These are phyloP conservation scores for Simmondsia chinensis DNA, from an alignment of 148 eudicot genomes.

Conservation along the genomic window DNA sequence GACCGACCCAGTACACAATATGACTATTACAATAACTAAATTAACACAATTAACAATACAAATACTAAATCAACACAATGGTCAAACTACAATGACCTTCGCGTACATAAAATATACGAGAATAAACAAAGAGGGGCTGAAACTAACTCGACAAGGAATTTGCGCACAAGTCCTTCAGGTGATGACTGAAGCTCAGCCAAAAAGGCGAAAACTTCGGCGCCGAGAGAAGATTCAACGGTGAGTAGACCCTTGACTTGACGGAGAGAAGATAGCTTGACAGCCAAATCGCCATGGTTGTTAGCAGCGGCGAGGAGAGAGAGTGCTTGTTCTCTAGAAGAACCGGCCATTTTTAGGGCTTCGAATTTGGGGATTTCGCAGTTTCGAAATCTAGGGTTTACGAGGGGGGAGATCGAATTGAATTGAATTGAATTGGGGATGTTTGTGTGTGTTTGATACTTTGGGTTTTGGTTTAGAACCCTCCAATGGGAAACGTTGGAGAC, in stretches of 20 bases:
- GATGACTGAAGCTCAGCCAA: conserved; percentile 61
- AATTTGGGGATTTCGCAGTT: neutral
- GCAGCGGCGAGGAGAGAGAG: conserved; percentile 68
- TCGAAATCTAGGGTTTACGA: neutral
- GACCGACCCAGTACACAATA: no score
- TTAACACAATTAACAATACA: neutral
- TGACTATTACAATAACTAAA: no score
- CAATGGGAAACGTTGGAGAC: no score
- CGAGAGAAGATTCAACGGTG: conserved; percentile 25
- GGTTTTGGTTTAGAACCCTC: no score
- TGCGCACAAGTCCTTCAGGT: conserved; percentile 54
- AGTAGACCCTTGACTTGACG: conserved; percentile 60
- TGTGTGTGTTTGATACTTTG: no score
- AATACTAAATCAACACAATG: neutral
- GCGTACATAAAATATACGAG: neutral
- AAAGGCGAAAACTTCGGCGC: conserved; percentile 53
- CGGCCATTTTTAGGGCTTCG: conserved; percentile 34
- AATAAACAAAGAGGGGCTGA: neutral
- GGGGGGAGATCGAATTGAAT: neutral
- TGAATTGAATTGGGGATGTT: no score
- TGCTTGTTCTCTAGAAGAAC: conserved; percentile 41
- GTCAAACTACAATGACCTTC: neutral
- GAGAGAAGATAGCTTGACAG: conserved; percentile 73
- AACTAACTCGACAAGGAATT: conserved; percentile 57
- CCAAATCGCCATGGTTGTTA: conserved; percentile 87